These are phyloP conservation scores for Auriscalpium orientale DNA, from an alignment of 768 basidiomycete species.

Conservation along the genomic window DNA sequence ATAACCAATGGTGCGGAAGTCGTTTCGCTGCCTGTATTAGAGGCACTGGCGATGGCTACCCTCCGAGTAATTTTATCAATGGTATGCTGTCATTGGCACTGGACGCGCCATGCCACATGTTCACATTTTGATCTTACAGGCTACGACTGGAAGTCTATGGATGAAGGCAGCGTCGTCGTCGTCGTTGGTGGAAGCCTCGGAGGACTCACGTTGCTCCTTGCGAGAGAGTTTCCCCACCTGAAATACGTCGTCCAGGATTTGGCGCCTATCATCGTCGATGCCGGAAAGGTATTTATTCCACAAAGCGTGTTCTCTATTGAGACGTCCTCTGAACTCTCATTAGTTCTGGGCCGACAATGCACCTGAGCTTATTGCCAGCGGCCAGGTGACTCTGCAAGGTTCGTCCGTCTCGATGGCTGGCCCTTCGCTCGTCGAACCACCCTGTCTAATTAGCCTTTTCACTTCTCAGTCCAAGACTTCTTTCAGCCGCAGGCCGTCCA, in stretches of 20 bases:
- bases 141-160: conserved; percentile 28
- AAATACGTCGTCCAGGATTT: conserved; percentile 30
- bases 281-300: not conserved
- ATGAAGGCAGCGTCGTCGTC: conserved; percentile 25
- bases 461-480: conserved; percentile 2
- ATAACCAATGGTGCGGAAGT: not conserved
- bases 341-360: conserved; percentile 3
- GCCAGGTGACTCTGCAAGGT: conserved; percentile 5
- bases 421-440: not conserved
- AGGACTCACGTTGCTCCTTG: conserved; percentile 27
- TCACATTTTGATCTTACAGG: conserved; percentile 13
- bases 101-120: not conserved
- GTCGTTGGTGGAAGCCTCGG: conserved; percentile 37
- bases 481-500: conserved; percentile 15
- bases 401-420: not conserved
- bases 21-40: not conserved
- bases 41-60: not conserved
- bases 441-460: not conserved
- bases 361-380: not conserved
- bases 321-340: too few species aligned
- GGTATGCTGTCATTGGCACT: not conserved
- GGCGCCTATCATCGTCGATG: conserved; percentile 1
- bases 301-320: not conserved
- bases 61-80: not conserved
- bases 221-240: conserved; percentile 27